Conservation (phyloP, 192 early-diverging fungal genomes). For the Dissophora ornata region DNA sequence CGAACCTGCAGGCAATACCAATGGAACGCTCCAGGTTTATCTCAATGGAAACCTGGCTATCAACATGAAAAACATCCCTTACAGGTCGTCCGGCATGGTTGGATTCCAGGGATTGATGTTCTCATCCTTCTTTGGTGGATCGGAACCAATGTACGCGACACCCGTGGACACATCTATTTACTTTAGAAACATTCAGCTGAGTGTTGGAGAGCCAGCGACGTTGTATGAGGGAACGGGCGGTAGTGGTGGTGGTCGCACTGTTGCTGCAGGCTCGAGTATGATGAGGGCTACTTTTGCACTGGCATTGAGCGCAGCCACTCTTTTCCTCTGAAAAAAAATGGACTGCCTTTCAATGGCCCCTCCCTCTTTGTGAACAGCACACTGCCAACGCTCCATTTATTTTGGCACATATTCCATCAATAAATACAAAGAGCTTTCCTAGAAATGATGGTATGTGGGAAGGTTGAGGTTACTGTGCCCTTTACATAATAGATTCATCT, state of each 20-base stretch:
- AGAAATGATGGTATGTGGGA: too few species aligned
- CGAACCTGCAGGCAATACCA: slow-evolving; percentile 30
- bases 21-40: slow-evolving; percentile 58
- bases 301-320: too few species aligned
- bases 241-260: background rate
- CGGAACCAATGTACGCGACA: slow-evolving; percentile 47
- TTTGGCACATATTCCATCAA: too few species aligned
- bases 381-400: too few species aligned
- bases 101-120: slow-evolving; percentile 59
- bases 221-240: slow-evolving; percentile 38
- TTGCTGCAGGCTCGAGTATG: too few species aligned
- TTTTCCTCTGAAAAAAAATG: too few species aligned
- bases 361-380: too few species aligned
- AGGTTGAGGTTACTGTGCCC: too few species aligned
- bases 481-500: too few species aligned
- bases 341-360: too few species aligned
- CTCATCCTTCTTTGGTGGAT: slow-evolving; percentile 66
- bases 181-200: slow-evolving; percentile 58
- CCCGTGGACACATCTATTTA: slow-evolving; percentile 49
- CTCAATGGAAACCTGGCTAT: slow-evolving; percentile 49
- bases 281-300: too few species aligned
- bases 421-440: too few species aligned
- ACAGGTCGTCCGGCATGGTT: slow-evolving; percentile 54
- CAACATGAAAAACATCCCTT: slow-evolving; percentile 42
- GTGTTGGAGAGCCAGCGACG: slow-evolving; percentile 51